Conservation (phyloP, 1,284 basidiomycete genomes). For the Entoloma clypeatum region DNA sequence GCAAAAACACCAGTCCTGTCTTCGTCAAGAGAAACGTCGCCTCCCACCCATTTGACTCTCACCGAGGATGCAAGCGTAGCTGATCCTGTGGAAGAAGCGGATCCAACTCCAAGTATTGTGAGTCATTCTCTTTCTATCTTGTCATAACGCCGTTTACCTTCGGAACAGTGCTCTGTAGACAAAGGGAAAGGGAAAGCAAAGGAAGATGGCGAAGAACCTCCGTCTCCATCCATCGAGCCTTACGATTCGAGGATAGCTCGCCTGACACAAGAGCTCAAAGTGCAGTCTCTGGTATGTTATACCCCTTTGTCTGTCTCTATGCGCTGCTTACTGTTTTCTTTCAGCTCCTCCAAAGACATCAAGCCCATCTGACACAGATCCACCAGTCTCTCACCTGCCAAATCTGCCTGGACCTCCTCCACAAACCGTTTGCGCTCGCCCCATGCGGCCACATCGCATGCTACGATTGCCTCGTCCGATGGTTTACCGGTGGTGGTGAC, state of each 20-base stretch:
- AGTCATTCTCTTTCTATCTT: constrained; percentile 1
- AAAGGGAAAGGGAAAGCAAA: constrained; percentile 23
- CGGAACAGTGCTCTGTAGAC: constrained; percentile 15
- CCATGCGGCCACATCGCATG: constrained; percentile 76
- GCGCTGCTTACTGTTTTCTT: constrained; percentile 5
- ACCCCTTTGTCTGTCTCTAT: constrained; percentile 3
- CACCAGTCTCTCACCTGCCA: constrained; percentile 68
- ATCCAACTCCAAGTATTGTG: constrained; percentile 9
- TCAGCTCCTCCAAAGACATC: constrained; percentile 47
- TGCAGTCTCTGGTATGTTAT: constrained; percentile 37
- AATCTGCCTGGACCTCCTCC: constrained; percentile 68
- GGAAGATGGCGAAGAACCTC: constrained; percentile 15
- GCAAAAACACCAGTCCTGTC: constrained; percentile 6
- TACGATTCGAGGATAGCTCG: constrained; percentile 33
- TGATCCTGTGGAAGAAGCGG: constrained; percentile 3
- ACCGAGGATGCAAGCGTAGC: constrained; percentile 5
- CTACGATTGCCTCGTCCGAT: constrained; percentile 63
- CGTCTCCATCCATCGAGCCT: constrained; percentile 15
- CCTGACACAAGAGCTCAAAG: constrained; percentile 40
- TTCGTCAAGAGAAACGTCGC: neutral
- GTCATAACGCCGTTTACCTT: neutral
- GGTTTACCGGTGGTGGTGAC: constrained; percentile 55
- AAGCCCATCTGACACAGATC: constrained; percentile 44
- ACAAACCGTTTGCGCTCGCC: constrained; percentile 64
- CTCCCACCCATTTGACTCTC: neutral